Conservation (phyloP, 305 asterid genomes). For the Fraxinus velutina region DNA sequence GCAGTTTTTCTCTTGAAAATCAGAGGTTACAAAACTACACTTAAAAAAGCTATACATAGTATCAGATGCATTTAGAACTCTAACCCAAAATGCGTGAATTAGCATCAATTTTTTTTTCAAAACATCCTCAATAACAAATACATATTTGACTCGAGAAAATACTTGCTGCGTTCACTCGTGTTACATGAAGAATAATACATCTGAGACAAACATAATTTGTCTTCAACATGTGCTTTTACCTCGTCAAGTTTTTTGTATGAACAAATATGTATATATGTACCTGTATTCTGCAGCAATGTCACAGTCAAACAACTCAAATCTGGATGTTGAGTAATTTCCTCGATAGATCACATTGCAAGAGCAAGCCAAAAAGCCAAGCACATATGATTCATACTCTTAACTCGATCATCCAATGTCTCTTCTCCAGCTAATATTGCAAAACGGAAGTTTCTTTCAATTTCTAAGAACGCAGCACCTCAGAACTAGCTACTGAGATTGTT, state of each 20-base stretch:
- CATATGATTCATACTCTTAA: background rate
- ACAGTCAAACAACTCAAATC: background rate
- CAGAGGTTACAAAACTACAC: background rate
- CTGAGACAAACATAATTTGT: background rate
- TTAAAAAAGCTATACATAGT: background rate
- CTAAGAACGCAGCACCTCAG: background rate
- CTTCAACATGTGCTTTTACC: background rate
- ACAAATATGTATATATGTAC: constrained; percentile 19
- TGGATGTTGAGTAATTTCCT: background rate
- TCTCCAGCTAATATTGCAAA: background rate
- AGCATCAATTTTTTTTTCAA: background rate
- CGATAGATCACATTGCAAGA: background rate
- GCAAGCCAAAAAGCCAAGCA: background rate
- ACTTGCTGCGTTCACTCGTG: background rate
- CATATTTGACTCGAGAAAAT: background rate
- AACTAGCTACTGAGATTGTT: constrained; percentile 29
- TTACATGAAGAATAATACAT: background rate
- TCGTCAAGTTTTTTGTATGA: background rate
- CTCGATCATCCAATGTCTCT: constrained; percentile 1
- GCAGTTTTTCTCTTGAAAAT: background rate
- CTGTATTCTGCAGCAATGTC: constrained; percentile 1
- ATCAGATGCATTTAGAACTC: background rate
- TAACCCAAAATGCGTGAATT: background rate
- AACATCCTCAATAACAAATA: background rate
- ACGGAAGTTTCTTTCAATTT: background rate